phyloP scores from a whole-genome alignment of 129 eudicot genomes.

The Logfia minima region DNA sequence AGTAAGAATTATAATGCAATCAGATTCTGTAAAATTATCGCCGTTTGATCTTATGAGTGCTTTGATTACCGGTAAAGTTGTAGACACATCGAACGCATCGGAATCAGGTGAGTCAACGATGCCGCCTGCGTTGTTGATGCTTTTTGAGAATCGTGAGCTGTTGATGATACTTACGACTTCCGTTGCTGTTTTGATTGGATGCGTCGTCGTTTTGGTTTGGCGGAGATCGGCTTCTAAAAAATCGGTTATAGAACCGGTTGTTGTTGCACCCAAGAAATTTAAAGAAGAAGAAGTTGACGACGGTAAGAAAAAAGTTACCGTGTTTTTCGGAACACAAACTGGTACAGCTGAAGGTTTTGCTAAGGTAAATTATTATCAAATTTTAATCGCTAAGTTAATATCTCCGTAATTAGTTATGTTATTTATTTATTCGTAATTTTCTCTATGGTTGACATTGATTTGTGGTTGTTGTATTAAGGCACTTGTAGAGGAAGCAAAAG shows the following conservation, averaged over 20 bases:
- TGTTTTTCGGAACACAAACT: conserved; percentile 93
- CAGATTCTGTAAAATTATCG: conserved; percentile 56
- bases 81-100: conserved; percentile 45
- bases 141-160: conserved; percentile 62
- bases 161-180: conserved; percentile 74
- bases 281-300: conserved; percentile 66
- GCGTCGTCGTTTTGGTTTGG: conserved; percentile 60
- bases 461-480: conserved; percentile 51
- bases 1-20: conserved; percentile 42
- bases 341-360: conserved; percentile 99
- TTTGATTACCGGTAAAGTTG: conserved; percentile 50
- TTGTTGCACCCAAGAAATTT: conserved; percentile 43
- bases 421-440: background rate
- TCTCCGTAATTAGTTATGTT: background rate
- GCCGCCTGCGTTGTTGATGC: conserved; percentile 30
- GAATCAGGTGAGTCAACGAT: conserved; percentile 36
- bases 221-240: conserved; percentile 52
- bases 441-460: conserved; percentile 23
- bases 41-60: conserved; percentile 70
- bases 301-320: conserved; percentile 78
- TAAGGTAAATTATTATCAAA: conserved; percentile 44
- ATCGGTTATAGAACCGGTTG: conserved; percentile 38
- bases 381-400: background rate
- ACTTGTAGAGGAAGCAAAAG: conserved; percentile 92
- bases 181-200: conserved; percentile 69